These are phyloP conservation scores for Eremomyces bilateralis DNA, from an alignment of 495 filamentous ascomycete species.

Conservation along the genomic window DNA sequence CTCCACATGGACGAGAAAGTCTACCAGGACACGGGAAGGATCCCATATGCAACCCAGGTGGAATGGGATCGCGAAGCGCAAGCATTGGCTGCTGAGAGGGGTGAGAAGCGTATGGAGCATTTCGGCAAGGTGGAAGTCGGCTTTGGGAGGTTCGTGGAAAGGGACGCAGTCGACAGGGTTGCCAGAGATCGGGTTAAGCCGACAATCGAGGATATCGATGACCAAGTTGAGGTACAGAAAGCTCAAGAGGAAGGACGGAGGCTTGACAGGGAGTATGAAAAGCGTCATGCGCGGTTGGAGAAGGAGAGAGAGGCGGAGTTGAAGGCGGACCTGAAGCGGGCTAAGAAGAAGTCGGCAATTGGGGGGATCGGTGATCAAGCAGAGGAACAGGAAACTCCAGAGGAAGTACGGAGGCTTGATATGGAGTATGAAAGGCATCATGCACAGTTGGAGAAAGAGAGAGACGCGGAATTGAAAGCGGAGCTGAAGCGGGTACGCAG, in stretches of 20 bases:
- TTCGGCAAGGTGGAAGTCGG: slow-evolving; percentile 58
- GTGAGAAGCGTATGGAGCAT: slow-evolving; percentile 29
- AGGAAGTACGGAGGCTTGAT: slow-evolving; percentile 33
- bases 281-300: slow-evolving; percentile 23
- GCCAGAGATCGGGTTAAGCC: slow-evolving; percentile 67
- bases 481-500: slow-evolving; percentile 30
- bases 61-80: slow-evolving; percentile 38
- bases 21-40: slow-evolving; percentile 53
- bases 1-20: slow-evolving; percentile 61
- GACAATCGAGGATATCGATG: slow-evolving; percentile 72
- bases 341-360: slow-evolving; percentile 70
- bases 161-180: slow-evolving; percentile 58
- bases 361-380: slow-evolving; percentile 68
- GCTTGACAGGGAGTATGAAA: slow-evolving; percentile 29
- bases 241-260: slow-evolving; percentile 35
- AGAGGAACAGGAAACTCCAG: slow-evolving; percentile 39
- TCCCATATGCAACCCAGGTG: slow-evolving; percentile 41
- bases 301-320: slow-evolving; percentile 34
- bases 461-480: slow-evolving; percentile 29
- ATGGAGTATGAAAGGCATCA: slow-evolving; percentile 26
- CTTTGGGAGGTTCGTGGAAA: slow-evolving; percentile 55
- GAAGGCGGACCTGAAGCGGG: slow-evolving; percentile 26
- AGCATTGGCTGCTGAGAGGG: slow-evolving; percentile 38
- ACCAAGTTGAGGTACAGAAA: slow-evolving; percentile 44
- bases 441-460: slow-evolving; percentile 26